A percentile compares a stretch with the other conserved stretches of the same genome.
These are phyloP conservation scores for Trypanosoma caninum DNA, from an alignment of 208 protist species.

Conservation along the genomic window DNA sequence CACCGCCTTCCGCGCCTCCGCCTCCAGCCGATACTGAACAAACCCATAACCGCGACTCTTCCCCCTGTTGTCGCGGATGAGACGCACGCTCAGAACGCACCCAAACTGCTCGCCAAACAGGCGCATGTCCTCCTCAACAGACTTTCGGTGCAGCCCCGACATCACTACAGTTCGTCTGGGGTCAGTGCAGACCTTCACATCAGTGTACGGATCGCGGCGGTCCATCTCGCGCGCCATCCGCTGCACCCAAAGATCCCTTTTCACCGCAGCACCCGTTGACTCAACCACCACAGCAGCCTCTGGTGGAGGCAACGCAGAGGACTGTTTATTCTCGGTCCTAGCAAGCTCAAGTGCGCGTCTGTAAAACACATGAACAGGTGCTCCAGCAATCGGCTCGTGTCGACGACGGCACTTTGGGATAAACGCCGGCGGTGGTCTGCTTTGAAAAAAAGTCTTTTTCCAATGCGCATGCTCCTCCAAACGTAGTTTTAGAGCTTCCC, in stretches of 20 bases:
- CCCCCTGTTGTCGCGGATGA: slow-evolving; percentile 48
- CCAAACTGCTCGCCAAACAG: slow-evolving; percentile 84
- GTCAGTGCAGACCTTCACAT: slow-evolving; percentile 66
- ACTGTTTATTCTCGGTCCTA: background rate
- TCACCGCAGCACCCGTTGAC: background rate
- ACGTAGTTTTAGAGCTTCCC: slow-evolving; percentile 33
- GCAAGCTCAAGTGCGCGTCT: slow-evolving; percentile 31
- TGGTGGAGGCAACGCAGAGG: slow-evolving; percentile 12
- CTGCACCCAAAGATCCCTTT: slow-evolving; percentile 7
- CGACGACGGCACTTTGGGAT: slow-evolving; percentile 49
- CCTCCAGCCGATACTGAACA: slow-evolving; percentile 71
- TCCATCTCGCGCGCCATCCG: slow-evolving; percentile 29
- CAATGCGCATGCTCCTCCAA: slow-evolving; percentile 49
- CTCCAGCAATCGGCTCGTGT: slow-evolving; percentile 27
- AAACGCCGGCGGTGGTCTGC: slow-evolving; percentile 51
- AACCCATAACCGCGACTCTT: slow-evolving; percentile 78
- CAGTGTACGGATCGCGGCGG: slow-evolving; percentile 45
- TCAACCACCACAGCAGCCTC: background rate
- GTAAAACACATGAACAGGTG: slow-evolving; percentile 26
- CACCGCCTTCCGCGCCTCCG: slow-evolving; percentile 61
- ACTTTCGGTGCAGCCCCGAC: slow-evolving; percentile 54
- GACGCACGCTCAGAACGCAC: slow-evolving; percentile 55
- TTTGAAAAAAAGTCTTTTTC: slow-evolving; percentile 77
- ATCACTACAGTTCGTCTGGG: slow-evolving; percentile 64
- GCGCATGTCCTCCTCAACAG: slow-evolving; percentile 75